Base-by-base conservation (phyloP, 352 stramenopile species). In the Elongisporangium anandrum region DNA sequence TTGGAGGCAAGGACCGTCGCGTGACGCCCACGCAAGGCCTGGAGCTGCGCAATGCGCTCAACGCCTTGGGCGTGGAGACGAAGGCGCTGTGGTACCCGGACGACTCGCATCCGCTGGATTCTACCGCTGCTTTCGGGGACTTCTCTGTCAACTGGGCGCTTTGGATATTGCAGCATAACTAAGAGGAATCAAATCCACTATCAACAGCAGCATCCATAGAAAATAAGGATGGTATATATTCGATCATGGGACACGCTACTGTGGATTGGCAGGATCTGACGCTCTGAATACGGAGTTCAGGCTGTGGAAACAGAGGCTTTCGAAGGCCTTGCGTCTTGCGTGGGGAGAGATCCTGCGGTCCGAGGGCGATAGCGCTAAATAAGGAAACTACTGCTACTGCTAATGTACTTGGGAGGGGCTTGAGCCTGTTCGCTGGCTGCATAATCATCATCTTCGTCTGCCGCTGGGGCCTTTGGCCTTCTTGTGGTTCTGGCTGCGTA, bases 11-110 rank as follows among this genome's bases (percentile, higher is more conserved):
- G 59, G 96, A 99, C 61, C 81, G 84, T 22, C 84, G 95, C 52
- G 94, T 98, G 50, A 90, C 91, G 21, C 83, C 83, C 7, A 96
- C 70, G 1, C 92, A 98, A 73, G 94, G 94, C 4, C 69, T 98
- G 21, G 94, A 98, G 68, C 97, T 92, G 55, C 97, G 93, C 66
- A 87, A 97, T 61, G 81, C 87, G 34, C 77, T 99, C 54, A 26
- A 65, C 8, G 70, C 66, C 22, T 72, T 84, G 29, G 75, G 77
- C 15, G 69, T 86, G 9, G 63, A 73, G 47, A 90, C 77, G 17
- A 69, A 79, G 26, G 68, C 81, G 49, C 64, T 90, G 1, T 94
- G 76, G 80, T 92, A 92, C 56, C 85, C 81, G 2, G 75, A 94
- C 4, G 81, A 92, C 69, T 85, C 65, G 57, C 81, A 92, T 47